Evolutionary conservation across 2,329 filamentous ascomycete genomes (phyloP).

Genomic region (Ophiosphaerella korrae): DNA sequence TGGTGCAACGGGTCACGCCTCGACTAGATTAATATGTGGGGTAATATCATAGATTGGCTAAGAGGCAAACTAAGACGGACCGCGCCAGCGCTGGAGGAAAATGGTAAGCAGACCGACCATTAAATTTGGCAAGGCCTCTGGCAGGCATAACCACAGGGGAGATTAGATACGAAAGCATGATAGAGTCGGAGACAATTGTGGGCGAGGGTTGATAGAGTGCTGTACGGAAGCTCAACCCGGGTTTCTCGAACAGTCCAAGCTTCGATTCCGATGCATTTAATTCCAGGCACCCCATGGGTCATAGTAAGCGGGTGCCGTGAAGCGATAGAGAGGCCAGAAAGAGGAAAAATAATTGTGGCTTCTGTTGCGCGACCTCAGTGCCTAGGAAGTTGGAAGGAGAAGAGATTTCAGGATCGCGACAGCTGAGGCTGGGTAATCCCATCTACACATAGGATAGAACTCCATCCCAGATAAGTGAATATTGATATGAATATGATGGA

Average conservation of each 20-base stretch:
- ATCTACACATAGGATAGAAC: too few species aligned
- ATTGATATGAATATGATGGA: too few species aligned
- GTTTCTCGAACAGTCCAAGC: background rate
- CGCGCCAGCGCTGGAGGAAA: conserved; percentile 10
- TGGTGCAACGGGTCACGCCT: conserved; percentile 21
- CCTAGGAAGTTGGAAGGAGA: background rate
- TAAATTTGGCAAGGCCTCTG: background rate
- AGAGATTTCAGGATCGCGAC: too few species aligned
- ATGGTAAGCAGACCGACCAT: conserved; percentile 8
- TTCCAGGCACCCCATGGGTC: background rate
- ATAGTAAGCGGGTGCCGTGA: background rate
- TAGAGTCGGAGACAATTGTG: background rate
- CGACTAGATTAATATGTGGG: conserved; percentile 42
- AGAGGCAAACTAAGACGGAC: conserved; percentile 16
- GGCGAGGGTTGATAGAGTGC: background rate
- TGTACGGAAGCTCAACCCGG: background rate
- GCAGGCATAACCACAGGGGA: background rate
- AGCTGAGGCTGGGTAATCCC: too few species aligned
- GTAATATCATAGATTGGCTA: conserved; percentile 33
- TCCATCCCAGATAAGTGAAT: too few species aligned
- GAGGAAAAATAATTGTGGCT: background rate
- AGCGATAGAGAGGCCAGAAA: background rate
- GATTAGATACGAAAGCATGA: background rate
- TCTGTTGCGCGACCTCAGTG: background rate
- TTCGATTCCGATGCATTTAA: background rate